Evolutionary conservation across 305 asterid genomes (phyloP), one percentile per base, ranked within the genome.

Genomic region (Petunia hybrid): DNA sequence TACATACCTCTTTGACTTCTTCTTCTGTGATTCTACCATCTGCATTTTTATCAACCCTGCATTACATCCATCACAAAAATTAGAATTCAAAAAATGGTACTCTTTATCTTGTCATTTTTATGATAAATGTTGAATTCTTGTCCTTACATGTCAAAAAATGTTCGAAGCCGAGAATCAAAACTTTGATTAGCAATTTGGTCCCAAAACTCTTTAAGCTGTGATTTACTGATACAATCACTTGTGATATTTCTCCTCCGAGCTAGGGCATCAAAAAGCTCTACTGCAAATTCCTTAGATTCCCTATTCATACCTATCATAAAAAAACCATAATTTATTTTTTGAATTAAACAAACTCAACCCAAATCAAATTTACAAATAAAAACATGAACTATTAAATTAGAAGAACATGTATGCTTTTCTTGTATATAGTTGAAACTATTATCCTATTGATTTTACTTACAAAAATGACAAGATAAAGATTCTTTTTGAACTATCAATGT

Each of bases 21-120:
- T 88, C 98, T 89, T 90, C 98, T 0, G 95, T 87, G 46, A 96
- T 89, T 85, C 97, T 88, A 14, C 99, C 99, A 85, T 96, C 97
- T 5, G 99, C 98, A 85, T 96, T 95, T 88, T 96, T 96, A 86
- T 96, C 99, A 80, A 96, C 98, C 99, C 99, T 96, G 89, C 77
- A 59, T 55, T 57, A 42, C 76, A 83, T 81, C 14, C 69, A 36
- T 59, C 40, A 77, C 41, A 60, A 40, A 40, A 41, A 59, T 8
- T 10, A 41, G 22, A 59, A 9, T 76, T 13, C 16, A 1, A 14
- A 4, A 61, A 16, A 8, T 7, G 4, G 36, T 40, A 22, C 31
- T 22, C 31, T 22, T 22, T 22, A 22, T 22, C 31, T 22, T n/a
- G 35, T 12, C 22, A 0, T 62, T 13, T 16, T 1, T 42, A n/a